These are phyloP conservation scores for Pseudogymnoascus sp. DNA, from an alignment of 2,329 filamentous ascomycete genomes.

Conservation along the genomic window DNA sequence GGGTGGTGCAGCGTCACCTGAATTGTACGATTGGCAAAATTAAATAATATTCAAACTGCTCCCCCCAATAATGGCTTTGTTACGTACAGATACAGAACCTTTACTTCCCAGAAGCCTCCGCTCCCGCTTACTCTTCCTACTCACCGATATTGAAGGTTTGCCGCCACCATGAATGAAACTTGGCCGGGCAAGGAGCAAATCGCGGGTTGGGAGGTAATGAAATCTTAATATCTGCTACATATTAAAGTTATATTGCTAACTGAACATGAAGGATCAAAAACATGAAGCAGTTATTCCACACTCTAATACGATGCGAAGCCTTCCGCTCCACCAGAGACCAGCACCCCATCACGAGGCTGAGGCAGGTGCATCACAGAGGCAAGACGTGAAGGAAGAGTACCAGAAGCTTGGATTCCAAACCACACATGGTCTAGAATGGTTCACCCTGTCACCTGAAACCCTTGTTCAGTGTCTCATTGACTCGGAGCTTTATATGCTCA, in stretches of 20 bases:
- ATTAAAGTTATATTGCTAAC: neutral
- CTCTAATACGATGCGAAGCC: neutral
- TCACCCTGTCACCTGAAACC: neutral
- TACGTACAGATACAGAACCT: neutral
- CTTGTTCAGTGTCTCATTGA: neutral
- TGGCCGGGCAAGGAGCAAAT: neutral
- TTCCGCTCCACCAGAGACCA: neutral
- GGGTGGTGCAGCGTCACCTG: conserved; percentile 4
- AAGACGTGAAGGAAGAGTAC: neutral
- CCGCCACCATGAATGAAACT: neutral
- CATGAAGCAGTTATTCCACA: neutral
- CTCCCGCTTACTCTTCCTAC: neutral
- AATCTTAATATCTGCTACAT: neutral
- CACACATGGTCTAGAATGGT: neutral
- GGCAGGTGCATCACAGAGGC: neutral
- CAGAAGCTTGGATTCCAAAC: neutral
- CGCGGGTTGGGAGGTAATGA: neutral
- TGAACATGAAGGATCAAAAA: neutral
- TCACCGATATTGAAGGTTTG: neutral
- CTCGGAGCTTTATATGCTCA: neutral
- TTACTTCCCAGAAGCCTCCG: neutral
- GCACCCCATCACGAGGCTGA: neutral
- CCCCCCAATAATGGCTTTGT: neutral
- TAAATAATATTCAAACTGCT: neutral
- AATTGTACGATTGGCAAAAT: conserved; percentile 7